phyloP scores from a whole-genome alignment of 345 rosid species.

The Odontarrhena argentea region DNA sequence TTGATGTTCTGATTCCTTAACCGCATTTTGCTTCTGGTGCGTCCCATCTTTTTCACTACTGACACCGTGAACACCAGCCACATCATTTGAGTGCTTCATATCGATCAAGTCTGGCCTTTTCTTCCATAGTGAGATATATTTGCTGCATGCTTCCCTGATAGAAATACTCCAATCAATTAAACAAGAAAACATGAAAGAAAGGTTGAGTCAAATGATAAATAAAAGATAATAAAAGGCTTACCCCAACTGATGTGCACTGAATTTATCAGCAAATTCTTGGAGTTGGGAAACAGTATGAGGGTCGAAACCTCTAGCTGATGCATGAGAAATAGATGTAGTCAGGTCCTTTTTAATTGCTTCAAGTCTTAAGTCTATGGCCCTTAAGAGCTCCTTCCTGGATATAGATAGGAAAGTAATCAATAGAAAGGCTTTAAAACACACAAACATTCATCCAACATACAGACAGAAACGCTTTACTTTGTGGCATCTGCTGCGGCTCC shows the following conservation, averaged over 20 bases:
- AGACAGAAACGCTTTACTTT: slow-evolving; percentile 50
- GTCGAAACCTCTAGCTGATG: slow-evolving; percentile 81
- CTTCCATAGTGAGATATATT: slow-evolving; percentile 63
- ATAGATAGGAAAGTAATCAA: slow-evolving; percentile 16
- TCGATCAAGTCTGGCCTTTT: slow-evolving; percentile 71
- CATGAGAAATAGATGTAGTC: slow-evolving; percentile 62
- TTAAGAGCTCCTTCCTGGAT: slow-evolving; percentile 82
- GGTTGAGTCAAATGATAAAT: not conserved
- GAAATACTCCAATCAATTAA: slow-evolving; percentile 11
- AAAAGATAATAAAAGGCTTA: slow-evolving; percentile 43
- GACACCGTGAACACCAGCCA: slow-evolving; percentile 45
- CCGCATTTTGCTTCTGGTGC: slow-evolving; percentile 29
- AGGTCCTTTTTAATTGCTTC: slow-evolving; percentile 74
- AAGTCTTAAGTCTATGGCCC: slow-evolving; percentile 90
- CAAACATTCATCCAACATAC: slow-evolving; percentile 40
- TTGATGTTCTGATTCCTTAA: slow-evolving; percentile 54
- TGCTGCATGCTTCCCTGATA: slow-evolving; percentile 76
- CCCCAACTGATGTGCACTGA: slow-evolving; percentile 76
- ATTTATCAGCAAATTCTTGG: slow-evolving; percentile 69
- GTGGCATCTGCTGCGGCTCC: slow-evolving; percentile 51
- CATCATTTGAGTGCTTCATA: slow-evolving; percentile 77
- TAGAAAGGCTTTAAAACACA: not conserved
- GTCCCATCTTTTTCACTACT: slow-evolving; percentile 37
- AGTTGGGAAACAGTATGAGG: slow-evolving; percentile 66
- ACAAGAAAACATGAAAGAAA: slow-evolving; percentile 8